Percentiles rank a stretch among this genome's conserved stretches.
Conservation (phyloP, 441 rosid species). For the Macaranga tanarius region DNA sequence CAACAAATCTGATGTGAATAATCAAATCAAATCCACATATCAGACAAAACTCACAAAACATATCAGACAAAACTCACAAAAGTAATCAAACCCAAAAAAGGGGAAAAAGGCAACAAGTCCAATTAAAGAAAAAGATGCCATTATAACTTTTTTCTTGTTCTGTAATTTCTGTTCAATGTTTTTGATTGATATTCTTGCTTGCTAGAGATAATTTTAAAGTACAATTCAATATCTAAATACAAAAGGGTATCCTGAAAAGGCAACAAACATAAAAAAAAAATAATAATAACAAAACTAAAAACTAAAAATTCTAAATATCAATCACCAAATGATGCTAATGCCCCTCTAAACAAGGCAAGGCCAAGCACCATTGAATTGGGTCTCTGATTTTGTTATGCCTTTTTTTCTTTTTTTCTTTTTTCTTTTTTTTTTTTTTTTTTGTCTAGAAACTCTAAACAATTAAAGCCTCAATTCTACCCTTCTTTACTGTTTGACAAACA, state of each 20-base stretch:
- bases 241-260: slow-evolving; percentile 9
- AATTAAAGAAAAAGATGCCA: slow-evolving; percentile 23
- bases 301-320: not conserved
- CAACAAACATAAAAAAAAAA: not conserved
- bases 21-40: slow-evolving; percentile 9
- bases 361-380: slow-evolving; percentile 15
- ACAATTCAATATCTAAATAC: slow-evolving; percentile 17
- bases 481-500: slow-evolving; percentile 61
- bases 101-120: slow-evolving; percentile 5
- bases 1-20: slow-evolving; percentile 9
- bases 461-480: slow-evolving; percentile 64
- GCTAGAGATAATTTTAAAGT: slow-evolving; percentile 4
- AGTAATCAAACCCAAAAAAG: not conserved
- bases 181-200: slow-evolving; percentile 4
- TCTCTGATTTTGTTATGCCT: not conserved
- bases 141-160: not conserved
- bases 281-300: too few relatives aligned
- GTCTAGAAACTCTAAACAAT: slow-evolving; percentile 38
- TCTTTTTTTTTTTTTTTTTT: not conserved
- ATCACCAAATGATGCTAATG: slow-evolving; percentile 10
- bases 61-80: not conserved
- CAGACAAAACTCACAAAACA: not conserved
- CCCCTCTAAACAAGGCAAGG: slow-evolving; percentile 2
- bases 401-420: too few relatives aligned
- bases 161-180: slow-evolving; percentile 28